phyloP scores from a whole-genome alignment of 257 asterid species.

The Nemophila menziesii region DNA sequence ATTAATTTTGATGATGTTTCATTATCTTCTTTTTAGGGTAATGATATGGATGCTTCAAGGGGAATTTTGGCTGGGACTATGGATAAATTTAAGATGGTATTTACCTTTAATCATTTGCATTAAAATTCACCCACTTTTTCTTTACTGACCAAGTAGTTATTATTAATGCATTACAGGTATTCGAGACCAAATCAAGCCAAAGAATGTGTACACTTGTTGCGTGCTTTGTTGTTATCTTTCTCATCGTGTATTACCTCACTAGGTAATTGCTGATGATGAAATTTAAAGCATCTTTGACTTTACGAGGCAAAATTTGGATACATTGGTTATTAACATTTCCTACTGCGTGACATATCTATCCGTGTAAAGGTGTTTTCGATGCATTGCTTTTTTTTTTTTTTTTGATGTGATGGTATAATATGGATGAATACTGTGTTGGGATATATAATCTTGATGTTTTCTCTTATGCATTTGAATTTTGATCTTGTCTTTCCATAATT shows the following conservation, averaged over 20 bases:
- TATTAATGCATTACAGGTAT: conserved; percentile 37
- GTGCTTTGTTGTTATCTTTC: conserved; percentile 70
- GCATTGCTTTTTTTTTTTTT: not conserved
- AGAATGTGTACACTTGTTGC: conserved; percentile 75
- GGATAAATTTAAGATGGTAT: conserved; percentile 93
- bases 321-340: not conserved
- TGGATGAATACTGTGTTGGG: not conserved
- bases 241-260: conserved; percentile 70
- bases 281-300: not conserved
- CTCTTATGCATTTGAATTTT: not conserved
- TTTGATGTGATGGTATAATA: not conserved
- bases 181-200: conserved; percentile 87
- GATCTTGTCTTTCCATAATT: not conserved
- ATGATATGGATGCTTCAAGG: conserved; percentile 93
- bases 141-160: not conserved
- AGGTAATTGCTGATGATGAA: conserved; percentile 26
- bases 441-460: too few relatives aligned
- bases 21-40: conserved; percentile 37
- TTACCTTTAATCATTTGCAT: not conserved
- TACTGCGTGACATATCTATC: not conserved
- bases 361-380: not conserved
- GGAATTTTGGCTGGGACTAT: conserved; percentile 86
- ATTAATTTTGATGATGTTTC: not conserved
- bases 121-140: not conserved
- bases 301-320: not conserved